These are phyloP conservation scores for Stagonosporopsis chrysanthemi DNA, from an alignment of 2,329 filamentous ascomycete species.

Conservation along the genomic window DNA sequence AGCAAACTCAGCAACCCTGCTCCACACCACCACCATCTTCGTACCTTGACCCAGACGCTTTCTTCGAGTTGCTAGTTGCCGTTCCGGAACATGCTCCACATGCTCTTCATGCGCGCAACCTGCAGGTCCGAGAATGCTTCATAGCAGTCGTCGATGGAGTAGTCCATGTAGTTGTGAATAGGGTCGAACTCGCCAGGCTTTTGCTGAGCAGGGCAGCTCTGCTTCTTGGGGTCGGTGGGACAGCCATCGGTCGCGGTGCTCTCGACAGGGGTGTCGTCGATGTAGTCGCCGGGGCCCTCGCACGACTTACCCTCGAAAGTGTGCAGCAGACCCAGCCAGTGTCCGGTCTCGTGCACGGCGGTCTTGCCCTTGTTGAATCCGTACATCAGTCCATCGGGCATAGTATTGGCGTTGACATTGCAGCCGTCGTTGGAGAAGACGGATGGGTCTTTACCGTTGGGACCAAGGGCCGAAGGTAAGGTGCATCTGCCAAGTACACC, in stretches of 20 bases:
- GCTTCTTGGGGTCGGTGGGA: conserved; percentile 57
- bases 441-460: conserved; percentile 49
- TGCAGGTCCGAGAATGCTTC: conserved; percentile 60
- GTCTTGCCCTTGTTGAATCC: conserved; percentile 60
- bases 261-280: conserved; percentile 55
- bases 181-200: conserved; percentile 52
- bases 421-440: conserved; percentile 63
- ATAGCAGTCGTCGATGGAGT: conserved; percentile 64
- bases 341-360: conserved; percentile 58
- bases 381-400: conserved; percentile 59
- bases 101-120: conserved; percentile 58
- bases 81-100: conserved; percentile 57
- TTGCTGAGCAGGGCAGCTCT: conserved; percentile 58
- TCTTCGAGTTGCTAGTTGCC: conserved; percentile 35
- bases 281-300: conserved; percentile 54
- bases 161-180: conserved; percentile 69
- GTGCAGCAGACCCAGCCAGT: conserved; percentile 58
- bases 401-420: conserved; percentile 64
- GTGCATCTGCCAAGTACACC: conserved; percentile 64
- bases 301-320: conserved; percentile 57
- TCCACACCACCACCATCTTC: conserved; percentile 9
- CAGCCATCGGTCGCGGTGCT: conserved; percentile 62
- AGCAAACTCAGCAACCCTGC: conserved; percentile 11
- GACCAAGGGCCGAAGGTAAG: conserved; percentile 51
- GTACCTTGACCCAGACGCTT: background rate